Evolutionary conservation across 163 green algal genomes (phyloP).

Genomic region (Chloromonas sp.): DNA sequence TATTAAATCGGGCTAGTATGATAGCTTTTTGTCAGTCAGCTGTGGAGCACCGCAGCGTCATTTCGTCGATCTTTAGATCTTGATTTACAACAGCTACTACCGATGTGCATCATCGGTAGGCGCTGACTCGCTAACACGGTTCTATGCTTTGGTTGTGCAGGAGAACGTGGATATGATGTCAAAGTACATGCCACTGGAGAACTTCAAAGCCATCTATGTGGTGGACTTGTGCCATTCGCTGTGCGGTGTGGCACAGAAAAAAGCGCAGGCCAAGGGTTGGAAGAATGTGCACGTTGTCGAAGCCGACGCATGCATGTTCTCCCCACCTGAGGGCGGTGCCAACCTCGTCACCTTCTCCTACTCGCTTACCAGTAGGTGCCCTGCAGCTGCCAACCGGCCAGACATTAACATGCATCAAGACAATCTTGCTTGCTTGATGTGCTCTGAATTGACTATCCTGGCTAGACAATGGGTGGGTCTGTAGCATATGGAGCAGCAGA

Average conservation of each 20-base stretch:
- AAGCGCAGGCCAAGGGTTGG: conserved; percentile 78
- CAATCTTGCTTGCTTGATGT: too few species aligned
- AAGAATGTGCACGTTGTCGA: conserved; percentile 92
- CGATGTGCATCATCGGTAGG: too few species aligned
- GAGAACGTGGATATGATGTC: conserved; percentile 96
- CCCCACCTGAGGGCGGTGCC: conserved; percentile 56
- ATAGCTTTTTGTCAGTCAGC: too few species aligned
- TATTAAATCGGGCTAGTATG: background rate
- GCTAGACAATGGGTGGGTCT: too few species aligned
- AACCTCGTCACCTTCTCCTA: conserved; percentile 97
- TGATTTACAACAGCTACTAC: too few species aligned
- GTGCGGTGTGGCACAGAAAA: conserved; percentile 77
- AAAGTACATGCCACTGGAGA: conserved; percentile 79
- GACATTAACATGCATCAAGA: background rate
- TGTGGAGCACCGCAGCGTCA: too few species aligned
- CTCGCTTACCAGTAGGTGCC: conserved; percentile 85
- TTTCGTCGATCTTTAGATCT: too few species aligned
- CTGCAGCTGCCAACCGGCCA: background rate
- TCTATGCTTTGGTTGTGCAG: conserved; percentile 28
- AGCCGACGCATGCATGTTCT: conserved; percentile 86
- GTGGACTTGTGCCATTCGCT: conserved; percentile 94
- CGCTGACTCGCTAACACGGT: too few species aligned
- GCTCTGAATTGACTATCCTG: too few species aligned
- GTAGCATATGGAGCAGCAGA: too few species aligned
- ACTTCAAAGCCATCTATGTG: conserved; percentile 93